Conservation (phyloP, 768 basidiomycete genomes). For the Saitozyma sp. region DNA sequence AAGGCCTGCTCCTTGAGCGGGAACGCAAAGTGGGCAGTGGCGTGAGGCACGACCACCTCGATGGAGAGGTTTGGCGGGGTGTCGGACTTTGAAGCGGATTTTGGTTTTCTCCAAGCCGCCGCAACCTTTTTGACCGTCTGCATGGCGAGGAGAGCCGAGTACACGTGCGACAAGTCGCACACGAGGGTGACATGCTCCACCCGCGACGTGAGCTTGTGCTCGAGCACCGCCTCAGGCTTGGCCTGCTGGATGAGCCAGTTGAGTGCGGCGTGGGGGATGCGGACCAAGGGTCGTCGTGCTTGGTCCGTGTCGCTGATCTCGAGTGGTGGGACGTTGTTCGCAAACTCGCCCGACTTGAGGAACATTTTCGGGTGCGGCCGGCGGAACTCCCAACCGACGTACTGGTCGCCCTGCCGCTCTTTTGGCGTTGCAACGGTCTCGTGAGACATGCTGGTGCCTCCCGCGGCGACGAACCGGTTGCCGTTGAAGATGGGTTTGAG, state of each 20-base stretch:
- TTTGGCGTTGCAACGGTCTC: conserved; percentile 7
- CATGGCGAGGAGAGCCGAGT: conserved; percentile 66
- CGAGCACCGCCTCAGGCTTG: conserved; percentile 13
- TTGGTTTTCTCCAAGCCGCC: conserved; percentile 40
- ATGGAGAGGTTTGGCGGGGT: conserved; percentile 41
- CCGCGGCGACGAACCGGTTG: conserved; percentile 20
- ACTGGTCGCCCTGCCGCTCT: conserved; percentile 15
- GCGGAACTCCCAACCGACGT: conserved; percentile 34
- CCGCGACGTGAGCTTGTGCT: conserved; percentile 14
- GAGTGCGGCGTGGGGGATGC: conserved; percentile 4
- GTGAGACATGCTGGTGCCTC: conserved; percentile 17
- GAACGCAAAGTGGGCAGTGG: conserved; percentile 44
- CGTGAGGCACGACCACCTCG: conserved; percentile 46
- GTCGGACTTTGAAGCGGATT: conserved; percentile 18
- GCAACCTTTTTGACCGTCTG: conserved; percentile 59
- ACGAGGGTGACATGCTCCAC: conserved; percentile 19
- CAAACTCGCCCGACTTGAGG: conserved; percentile 14
- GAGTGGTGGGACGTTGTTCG: conserved; percentile 30
- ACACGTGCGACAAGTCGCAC: conserved; percentile 63
- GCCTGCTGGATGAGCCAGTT: conserved; percentile 24
- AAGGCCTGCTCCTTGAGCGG: conserved; percentile 53
- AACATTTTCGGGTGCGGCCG: neutral
- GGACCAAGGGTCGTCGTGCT: conserved; percentile 29
- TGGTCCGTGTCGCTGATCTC: conserved; percentile 33
- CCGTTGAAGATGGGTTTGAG: conserved; percentile 50